A percentile compares a stretch with the other conserved stretches of the same genome.
These are phyloP conservation scores for Rhizopogon roseolus DNA, from an alignment of 768 basidiomycete species.

Conservation along the genomic window DNA sequence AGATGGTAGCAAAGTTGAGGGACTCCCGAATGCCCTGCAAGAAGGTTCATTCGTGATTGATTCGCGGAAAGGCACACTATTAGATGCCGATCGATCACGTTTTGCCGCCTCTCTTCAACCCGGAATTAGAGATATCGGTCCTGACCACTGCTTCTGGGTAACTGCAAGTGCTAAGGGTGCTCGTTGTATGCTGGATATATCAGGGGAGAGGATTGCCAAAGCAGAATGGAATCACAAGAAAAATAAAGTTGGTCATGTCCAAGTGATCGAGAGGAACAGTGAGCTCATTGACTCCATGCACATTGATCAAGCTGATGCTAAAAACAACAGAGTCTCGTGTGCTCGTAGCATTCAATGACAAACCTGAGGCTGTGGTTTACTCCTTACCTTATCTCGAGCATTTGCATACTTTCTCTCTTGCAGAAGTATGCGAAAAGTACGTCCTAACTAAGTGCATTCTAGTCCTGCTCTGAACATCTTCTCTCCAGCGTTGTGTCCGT, in stretches of 20 bases:
- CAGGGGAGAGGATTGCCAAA: conserved; percentile 62
- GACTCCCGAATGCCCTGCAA: conserved; percentile 40
- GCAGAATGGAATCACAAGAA: conserved; percentile 56
- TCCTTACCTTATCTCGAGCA: conserved; percentile 61
- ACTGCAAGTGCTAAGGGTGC: conserved; percentile 56
- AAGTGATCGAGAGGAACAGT: conserved; percentile 64
- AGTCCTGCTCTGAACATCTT: neutral
- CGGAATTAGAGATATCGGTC: conserved; percentile 11
- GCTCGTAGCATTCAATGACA: conserved; percentile 52
- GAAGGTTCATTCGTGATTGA: conserved; percentile 52
- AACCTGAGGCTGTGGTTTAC: conserved; percentile 46
- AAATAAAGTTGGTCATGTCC: conserved; percentile 44
- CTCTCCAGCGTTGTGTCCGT: conserved; percentile 31
- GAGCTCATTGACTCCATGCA: conserved; percentile 11
- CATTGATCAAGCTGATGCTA: neutral
- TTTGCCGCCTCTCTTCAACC: conserved; percentile 31
- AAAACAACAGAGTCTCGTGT: conserved; percentile 43
- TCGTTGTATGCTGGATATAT: conserved; percentile 50
- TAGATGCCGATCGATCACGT: conserved; percentile 39
- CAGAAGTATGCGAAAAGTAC: conserved; percentile 8
- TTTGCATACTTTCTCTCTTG: conserved; percentile 40
- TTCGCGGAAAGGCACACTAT: conserved; percentile 41
- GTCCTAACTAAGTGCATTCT: neutral
- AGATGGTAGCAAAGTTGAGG: conserved; percentile 33
- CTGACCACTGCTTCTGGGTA: conserved; percentile 38